Percentiles rank a stretch among this genome's conserved stretches.
Evolutionary conservation across 371 early-diverging fungal species (phyloP).

Genomic region (Zychaea mexicana): DNA sequence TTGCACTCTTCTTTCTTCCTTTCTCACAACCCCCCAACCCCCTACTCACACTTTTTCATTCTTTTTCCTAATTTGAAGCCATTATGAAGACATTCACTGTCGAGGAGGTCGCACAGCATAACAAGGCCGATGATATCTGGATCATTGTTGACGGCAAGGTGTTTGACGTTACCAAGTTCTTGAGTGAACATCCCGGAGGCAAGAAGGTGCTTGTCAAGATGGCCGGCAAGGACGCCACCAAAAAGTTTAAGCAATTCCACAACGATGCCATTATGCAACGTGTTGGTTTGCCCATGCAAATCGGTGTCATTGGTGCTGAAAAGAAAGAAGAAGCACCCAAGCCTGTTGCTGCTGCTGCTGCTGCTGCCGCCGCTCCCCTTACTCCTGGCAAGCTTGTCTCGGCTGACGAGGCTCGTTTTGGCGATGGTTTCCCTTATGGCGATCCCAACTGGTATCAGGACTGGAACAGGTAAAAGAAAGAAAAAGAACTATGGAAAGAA

Average conservation of each 20-base stretch:
- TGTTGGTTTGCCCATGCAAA: constrained; percentile 61
- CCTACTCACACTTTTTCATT: background rate
- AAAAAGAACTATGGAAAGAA: background rate
- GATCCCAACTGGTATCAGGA: constrained; percentile 89
- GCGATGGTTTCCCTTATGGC: constrained; percentile 80
- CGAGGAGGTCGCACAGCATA: constrained; percentile 80
- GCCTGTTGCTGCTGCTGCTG: constrained; percentile 2
- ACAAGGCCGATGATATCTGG: constrained; percentile 81
- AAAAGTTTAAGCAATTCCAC: constrained; percentile 90
- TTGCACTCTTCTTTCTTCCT: background rate
- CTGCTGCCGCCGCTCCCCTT: constrained; percentile 5
- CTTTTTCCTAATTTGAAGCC: background rate
- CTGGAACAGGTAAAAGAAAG: constrained; percentile 47
- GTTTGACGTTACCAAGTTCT: constrained; percentile 87
- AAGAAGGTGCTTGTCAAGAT: constrained; percentile 77
- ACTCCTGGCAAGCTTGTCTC: constrained; percentile 1
- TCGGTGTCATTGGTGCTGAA: constrained; percentile 64
- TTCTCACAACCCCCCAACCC: background rate
- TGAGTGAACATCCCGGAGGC: constrained; percentile 90
- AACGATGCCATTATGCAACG: constrained; percentile 63
- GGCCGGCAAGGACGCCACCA: constrained; percentile 87
- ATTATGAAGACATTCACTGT: constrained; percentile 46
- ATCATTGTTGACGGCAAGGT: constrained; percentile 81
- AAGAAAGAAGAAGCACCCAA: constrained; percentile 15
- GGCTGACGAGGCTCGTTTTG: constrained; percentile 45